Base-by-base conservation (phyloP, 306 rosid genomes). In the Mimosa pudica region DNA sequence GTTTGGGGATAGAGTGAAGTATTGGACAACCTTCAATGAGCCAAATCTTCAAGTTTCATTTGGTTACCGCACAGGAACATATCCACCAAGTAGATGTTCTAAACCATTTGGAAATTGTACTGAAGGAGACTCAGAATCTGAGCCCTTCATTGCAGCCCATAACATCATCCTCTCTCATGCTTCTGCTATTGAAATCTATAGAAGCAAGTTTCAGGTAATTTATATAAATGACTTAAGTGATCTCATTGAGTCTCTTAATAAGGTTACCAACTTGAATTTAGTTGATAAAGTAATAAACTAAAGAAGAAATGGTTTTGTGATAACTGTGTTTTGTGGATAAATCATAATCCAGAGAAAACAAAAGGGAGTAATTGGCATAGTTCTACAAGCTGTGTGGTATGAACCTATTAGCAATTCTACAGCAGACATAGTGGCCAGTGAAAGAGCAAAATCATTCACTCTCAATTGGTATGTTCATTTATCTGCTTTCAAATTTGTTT, bases 91-190 rank as follows among this genome's bases (percentile, higher is more conserved):
- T 3, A 83, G 85, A 66, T 81, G 89, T 20, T 86, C 84, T 6
- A 74, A 46, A 2, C 70, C 86, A 48, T 89, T 87, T 81, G 92
- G 94, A 1, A 84, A 87, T 24, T 93, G 93, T 47, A 84, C 20
- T 30, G 0, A n/a, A 57, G 97, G 93, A 7, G 79, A 93, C 73
- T 88, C 94, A 6, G 89, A 77, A 79, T 88, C 7, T 12, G 97
- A 91, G 75, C 94, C 93, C 67, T 88, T 87, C 17, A 51, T 91
- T 44, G 94, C 86, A 46, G 94, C 93, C 17, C 88, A 87, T 74
- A 93, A 91, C 75, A 76, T 89, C 0, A 85, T 93, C 38, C 72
- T 87, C 47, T 84, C 98, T 3, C 98, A 93, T 67, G 84, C 92
- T 1, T 80, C 90, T 61, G 90, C 87, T 33, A 92, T 87, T 73